Percentiles rank a stretch among this genome's conserved stretches.
Conservation (phyloP, 1,284 basidiomycete genomes). For the Sporisorium sorghi region DNA sequence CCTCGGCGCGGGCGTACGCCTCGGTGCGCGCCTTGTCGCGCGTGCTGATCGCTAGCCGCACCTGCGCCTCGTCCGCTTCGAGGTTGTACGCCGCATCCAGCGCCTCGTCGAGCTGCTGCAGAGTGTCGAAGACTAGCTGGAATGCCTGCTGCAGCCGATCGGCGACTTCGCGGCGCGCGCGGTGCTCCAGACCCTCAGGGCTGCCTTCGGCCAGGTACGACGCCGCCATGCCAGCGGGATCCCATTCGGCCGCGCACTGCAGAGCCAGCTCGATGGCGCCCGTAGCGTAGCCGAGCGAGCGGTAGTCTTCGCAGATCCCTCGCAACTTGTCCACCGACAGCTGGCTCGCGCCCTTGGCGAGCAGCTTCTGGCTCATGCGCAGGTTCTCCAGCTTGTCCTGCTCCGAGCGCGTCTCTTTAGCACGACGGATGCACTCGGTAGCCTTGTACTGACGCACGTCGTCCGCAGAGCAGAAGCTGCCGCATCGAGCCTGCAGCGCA, state of each 20-base stretch:
- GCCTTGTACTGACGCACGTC: constrained; percentile 99
- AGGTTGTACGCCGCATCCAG: constrained; percentile 52
- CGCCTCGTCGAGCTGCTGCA: constrained; percentile 80
- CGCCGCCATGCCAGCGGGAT: constrained; percentile 75
- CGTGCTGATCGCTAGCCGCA: constrained; percentile 46
- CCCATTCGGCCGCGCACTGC: constrained; percentile 82
- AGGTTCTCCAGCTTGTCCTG: constrained; percentile 39
- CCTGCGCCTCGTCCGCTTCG: constrained; percentile 52
- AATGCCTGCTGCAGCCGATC: constrained; percentile 78
- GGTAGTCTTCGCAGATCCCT: constrained; percentile 87
- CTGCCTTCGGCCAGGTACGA: constrained; percentile 75
- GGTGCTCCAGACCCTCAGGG: constrained; percentile 74
- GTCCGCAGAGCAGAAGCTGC: constrained; percentile 96
- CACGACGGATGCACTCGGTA: constrained; percentile 90
- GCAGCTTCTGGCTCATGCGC: constrained; percentile 73
- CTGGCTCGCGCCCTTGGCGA: constrained; percentile 85
- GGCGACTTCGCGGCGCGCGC: constrained; percentile 73
- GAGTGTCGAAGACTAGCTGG: constrained; percentile 74
- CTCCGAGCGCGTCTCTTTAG: constrained; percentile 82
- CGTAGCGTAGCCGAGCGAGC: constrained; percentile 82
- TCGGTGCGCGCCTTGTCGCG: constrained; percentile 63
- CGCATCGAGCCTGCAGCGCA: constrained; percentile 90
- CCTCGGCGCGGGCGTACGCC: constrained; percentile 74
- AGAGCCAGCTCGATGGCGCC: constrained; percentile 89
- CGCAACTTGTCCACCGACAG: constrained; percentile 85